These are phyloP conservation scores for Talaromyces proteolyticus DNA, from an alignment of 495 filamentous ascomycete species.

Conservation along the genomic window DNA sequence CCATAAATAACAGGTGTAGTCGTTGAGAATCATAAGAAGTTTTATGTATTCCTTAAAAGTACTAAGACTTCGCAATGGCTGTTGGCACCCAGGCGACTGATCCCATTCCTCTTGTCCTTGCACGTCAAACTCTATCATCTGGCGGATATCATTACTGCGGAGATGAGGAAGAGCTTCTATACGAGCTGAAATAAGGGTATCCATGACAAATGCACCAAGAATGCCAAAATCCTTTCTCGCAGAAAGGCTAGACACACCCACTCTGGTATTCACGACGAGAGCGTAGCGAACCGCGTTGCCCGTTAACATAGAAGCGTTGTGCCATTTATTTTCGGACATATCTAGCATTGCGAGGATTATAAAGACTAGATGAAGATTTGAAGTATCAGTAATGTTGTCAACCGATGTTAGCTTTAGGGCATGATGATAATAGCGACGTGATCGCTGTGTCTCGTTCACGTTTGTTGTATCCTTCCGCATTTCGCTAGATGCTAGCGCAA, in stretches of 20 bases:
- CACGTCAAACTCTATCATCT: background rate
- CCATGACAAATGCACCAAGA: slow-evolving; percentile 58
- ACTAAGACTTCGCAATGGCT: background rate
- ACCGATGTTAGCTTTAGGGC: slow-evolving; percentile 51
- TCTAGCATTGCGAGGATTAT: slow-evolving; percentile 55
- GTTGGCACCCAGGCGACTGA: background rate
- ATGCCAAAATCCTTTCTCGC: slow-evolving; percentile 42
- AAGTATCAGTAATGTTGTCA: slow-evolving; percentile 44
- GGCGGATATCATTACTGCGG: slow-evolving; percentile 27
- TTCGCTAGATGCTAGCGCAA: slow-evolving; percentile 29
- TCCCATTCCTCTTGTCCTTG: background rate
- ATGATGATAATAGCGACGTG: slow-evolving; percentile 35
- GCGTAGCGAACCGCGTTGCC: slow-evolving; percentile 52
- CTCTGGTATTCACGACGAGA: background rate
- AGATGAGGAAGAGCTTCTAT: slow-evolving; percentile 48
- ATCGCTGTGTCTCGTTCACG: background rate
- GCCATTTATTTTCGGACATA: slow-evolving; percentile 45
- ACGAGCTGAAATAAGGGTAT: slow-evolving; percentile 53
- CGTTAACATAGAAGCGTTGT: slow-evolving; percentile 52
- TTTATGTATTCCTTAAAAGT: background rate
- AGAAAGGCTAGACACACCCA: background rate
- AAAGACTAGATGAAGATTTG: slow-evolving; percentile 58
- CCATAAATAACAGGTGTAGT: background rate
- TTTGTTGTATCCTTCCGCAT: background rate
- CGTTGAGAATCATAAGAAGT: background rate